Evolutionary conservation across 495 filamentous ascomycete species (phyloP).

Genomic region (Penicillium waksmanii): DNA sequence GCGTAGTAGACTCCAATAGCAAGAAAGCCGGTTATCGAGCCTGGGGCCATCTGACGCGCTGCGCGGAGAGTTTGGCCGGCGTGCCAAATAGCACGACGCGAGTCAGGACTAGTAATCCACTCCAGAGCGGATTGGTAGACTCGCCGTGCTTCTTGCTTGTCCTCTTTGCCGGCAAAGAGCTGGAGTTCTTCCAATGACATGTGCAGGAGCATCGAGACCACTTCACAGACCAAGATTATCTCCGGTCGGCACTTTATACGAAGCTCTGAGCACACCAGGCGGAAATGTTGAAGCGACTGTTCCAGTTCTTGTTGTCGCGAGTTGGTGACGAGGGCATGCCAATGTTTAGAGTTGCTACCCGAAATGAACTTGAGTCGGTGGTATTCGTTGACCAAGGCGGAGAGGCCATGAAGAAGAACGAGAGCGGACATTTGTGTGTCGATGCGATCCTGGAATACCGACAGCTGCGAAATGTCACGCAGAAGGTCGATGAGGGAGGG

Average conservation of each 20-base stretch:
- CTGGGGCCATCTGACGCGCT: constrained; percentile 50
- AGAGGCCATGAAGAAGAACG: constrained; percentile 59
- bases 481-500: constrained; percentile 56
- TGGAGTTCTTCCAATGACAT: constrained; percentile 67
- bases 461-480: constrained; percentile 53
- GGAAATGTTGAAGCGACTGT: constrained; percentile 46
- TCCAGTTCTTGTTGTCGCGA: constrained; percentile 57
- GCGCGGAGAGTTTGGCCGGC: constrained; percentile 63
- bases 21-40: constrained; percentile 58
- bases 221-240: constrained; percentile 53
- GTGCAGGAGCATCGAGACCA: constrained; percentile 62
- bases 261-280: constrained; percentile 39
- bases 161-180: constrained; percentile 65
- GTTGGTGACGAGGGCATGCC: constrained; percentile 52
- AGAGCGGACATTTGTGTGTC: constrained; percentile 55
- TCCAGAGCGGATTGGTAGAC: constrained; percentile 55
- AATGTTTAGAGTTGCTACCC: constrained; percentile 42
- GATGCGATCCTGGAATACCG: constrained; percentile 41
- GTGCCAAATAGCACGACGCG: constrained; percentile 62
- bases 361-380: constrained; percentile 57
- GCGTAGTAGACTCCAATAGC: constrained; percentile 65
- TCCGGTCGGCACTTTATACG: constrained; percentile 26
- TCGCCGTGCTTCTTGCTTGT: constrained; percentile 60
- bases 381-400: constrained; percentile 62
- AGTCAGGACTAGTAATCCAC: constrained; percentile 56